phyloP scores from a whole-genome alignment of 768 basidiomycete genomes.

The Kwoniella botswanensis region DNA sequence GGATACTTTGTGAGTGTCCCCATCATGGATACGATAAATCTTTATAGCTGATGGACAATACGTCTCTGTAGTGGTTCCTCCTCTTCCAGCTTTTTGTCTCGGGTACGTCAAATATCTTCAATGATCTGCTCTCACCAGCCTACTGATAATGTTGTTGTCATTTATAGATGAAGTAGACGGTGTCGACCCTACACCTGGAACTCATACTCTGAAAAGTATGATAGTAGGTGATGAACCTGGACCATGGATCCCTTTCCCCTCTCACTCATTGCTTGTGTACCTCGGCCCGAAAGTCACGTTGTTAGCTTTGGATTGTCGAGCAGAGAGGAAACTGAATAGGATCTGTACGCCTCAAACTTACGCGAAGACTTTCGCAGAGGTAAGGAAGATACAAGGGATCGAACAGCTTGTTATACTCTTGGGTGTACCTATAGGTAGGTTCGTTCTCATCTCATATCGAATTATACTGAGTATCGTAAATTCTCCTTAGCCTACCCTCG shows the following conservation, averaged over 20 bases:
- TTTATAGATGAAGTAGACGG: slow-evolving; percentile 74
- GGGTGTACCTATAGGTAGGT: slow-evolving; percentile 64
- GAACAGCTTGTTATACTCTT: slow-evolving; percentile 85
- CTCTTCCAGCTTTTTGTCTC: slow-evolving; percentile 93
- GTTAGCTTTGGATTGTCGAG: slow-evolving; percentile 66
- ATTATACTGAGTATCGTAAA: background rate
- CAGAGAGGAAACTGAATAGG: slow-evolving; percentile 80
- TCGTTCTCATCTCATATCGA: slow-evolving; percentile 54
- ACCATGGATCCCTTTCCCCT: slow-evolving; percentile 76
- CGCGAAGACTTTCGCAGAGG: slow-evolving; percentile 69
- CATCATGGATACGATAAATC: background rate
- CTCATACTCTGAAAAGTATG: slow-evolving; percentile 71
- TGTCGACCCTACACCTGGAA: slow-evolving; percentile 65
- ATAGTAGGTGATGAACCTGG: slow-evolving; percentile 74
- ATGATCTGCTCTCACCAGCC: background rate
- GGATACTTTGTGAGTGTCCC: slow-evolving; percentile 69
- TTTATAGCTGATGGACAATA: background rate
- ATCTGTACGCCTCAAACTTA: slow-evolving; percentile 80
- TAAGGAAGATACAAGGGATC: slow-evolving; percentile 65
- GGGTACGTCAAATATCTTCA: slow-evolving; percentile 60
- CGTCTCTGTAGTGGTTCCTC: slow-evolving; percentile 64
- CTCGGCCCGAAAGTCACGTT: slow-evolving; percentile 76
- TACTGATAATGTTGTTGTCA: too few species aligned
- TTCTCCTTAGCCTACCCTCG: slow-evolving; percentile 78
- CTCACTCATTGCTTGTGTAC: slow-evolving; percentile 79